These are phyloP conservation scores for Metschnikowia lunata DNA, from an alignment of 805 yeast genomes.

Conservation along the genomic window DNA sequence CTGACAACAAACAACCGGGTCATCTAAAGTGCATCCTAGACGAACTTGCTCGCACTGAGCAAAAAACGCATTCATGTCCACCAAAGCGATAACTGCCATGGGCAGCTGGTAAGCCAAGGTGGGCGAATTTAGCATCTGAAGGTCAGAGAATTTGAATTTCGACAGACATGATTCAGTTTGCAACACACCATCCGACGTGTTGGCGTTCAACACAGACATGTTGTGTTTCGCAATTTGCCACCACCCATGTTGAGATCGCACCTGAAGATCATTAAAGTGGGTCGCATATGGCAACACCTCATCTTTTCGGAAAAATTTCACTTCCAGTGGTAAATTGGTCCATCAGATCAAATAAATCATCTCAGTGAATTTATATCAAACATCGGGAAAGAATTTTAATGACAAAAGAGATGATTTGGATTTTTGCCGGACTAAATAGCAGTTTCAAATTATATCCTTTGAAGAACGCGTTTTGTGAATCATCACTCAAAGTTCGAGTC, in stretches of 20 bases:
- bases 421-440: too few species aligned
- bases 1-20: slow-evolving; percentile 91
- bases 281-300: too few species aligned
- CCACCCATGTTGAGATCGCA: neutral
- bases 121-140: slow-evolving; percentile 45
- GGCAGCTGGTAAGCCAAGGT: slow-evolving; percentile 56
- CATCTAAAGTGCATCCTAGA: slow-evolving; percentile 56
- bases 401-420: too few species aligned
- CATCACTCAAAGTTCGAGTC: too few species aligned
- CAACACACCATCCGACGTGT: neutral
- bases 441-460: too few species aligned
- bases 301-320: too few species aligned
- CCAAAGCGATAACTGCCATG: slow-evolving; percentile 73
- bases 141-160: slow-evolving; percentile 26
- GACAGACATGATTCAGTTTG: slow-evolving; percentile 7
- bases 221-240: neutral
- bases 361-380: too few species aligned
- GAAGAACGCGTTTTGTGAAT: too few species aligned
- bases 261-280: too few species aligned
- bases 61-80: slow-evolving; percentile 92
- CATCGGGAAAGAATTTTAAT: too few species aligned
- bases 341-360: too few species aligned
- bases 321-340: too few species aligned
- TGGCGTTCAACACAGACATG: slow-evolving; percentile 6
- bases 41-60: slow-evolving; percentile 90